Evolutionary conservation across 768 basidiomycete species (phyloP), one percentile per base, ranked within the genome.

Genomic region (Stropharia rugosoannulata): DNA sequence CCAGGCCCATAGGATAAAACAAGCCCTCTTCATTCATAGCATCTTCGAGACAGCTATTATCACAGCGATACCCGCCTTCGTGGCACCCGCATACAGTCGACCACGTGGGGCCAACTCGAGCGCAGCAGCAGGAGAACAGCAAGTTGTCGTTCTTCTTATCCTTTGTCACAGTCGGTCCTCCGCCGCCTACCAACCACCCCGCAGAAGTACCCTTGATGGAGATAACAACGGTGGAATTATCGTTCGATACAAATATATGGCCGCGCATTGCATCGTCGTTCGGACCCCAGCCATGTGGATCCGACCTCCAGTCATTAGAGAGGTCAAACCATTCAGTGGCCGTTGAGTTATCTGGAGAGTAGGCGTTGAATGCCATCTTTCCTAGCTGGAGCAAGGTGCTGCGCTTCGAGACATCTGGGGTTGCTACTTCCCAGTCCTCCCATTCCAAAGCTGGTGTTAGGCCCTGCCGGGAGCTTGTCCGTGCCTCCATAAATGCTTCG

Each of bases 111-210:
- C 90, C 93, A n/a, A 98, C 91, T 6, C 90, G 81, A 2, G 94
- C 95, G 64, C 96, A 98, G 70, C 96, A 98, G 71, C 96, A 98
- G 4, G 93, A 89, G 74, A 96, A 96, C 35, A 98, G 73, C n/a
- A 95, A 74, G 66, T 96, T 98, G 64, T 98, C 95, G 71, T 98
- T 98, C 55, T 87, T 71, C 73, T 95, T 96, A 75, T 98, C 96
- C 70, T 90, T 97, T 64, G 78, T 80, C 39, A 83, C 80, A 8
- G 95, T 97, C 11, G 90, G 87, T 4, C 94, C 93, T 2, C 90
- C 87, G 15, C 83, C 84, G 13, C 80, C 80, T 0, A 75, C 75
- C 7, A 91, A 79, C 64, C 86, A 80, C 8, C 87, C 76, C 1
- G 89, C 85, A 1, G 91, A 92, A 0, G 96, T 98, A n/a, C 96